phyloP scores from a whole-genome alignment of 1,284 basidiomycete genomes.

The Blastosporella zonata region DNA sequence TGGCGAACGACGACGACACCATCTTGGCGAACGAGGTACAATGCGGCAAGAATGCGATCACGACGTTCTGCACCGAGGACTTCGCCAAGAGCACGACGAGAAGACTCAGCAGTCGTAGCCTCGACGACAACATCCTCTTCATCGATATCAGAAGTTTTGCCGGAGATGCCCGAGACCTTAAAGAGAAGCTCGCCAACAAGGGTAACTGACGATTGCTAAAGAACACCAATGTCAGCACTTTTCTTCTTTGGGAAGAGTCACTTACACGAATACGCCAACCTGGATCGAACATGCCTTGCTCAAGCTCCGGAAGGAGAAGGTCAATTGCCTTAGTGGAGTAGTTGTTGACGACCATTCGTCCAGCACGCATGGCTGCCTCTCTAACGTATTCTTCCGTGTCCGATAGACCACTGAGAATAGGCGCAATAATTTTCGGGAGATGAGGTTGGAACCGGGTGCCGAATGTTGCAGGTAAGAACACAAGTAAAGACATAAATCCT shows the following conservation, averaged over 20 bases:
- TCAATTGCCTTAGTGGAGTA: slow-evolving; percentile 94
- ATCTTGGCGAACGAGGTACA: slow-evolving; percentile 96
- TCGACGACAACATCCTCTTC: slow-evolving; percentile 78
- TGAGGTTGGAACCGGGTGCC: slow-evolving; percentile 96
- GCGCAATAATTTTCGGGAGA: slow-evolving; percentile 90
- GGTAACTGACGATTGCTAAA: slow-evolving; percentile 89
- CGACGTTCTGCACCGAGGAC: slow-evolving; percentile 87
- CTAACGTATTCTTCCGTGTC: slow-evolving; percentile 94
- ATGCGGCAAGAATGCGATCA: slow-evolving; percentile 86
- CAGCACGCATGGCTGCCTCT: slow-evolving; percentile 98
- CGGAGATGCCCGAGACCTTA: slow-evolving; percentile 97
- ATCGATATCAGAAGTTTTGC: slow-evolving; percentile 75
- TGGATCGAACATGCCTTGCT: slow-evolving; percentile 92
- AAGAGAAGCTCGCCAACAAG: slow-evolving; percentile 95
- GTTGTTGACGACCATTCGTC: slow-evolving; percentile 97
- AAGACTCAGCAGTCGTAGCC: slow-evolving; percentile 67
- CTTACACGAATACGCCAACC: slow-evolving; percentile 93
- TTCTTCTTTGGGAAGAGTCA: slow-evolving; percentile 12
- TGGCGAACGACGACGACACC: slow-evolving; percentile 88
- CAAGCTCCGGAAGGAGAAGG: slow-evolving; percentile 90
- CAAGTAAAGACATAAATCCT: slow-evolving; percentile 97
- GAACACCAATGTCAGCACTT: slow-evolving; percentile 11
- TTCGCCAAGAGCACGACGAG: slow-evolving; percentile 83
- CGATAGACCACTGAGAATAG: slow-evolving; percentile 90
- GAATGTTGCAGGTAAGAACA: slow-evolving; percentile 96